Base-by-base conservation (phyloP, 352 stramenopile genomes). In the Aphanomyces stellatus region DNA sequence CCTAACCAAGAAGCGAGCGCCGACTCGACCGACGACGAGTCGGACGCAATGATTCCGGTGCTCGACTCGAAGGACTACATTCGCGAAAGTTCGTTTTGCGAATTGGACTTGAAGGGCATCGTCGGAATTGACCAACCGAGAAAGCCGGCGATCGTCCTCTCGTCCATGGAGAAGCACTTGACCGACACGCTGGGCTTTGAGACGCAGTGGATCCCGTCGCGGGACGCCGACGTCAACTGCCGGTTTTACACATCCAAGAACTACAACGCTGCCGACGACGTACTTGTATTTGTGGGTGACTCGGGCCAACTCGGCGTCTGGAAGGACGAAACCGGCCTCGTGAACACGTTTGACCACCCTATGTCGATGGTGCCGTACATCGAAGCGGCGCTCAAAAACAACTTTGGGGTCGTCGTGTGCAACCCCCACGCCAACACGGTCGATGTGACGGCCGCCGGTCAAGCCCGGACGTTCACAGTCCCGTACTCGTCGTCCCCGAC, bases 331-430 rank as follows among this genome's bases (percentile, higher is more conserved):
- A 22, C 28, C 10, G 17, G 43, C 22, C 13, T 30, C 10, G 30
- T 53, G 15, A n/a, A 63, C 33, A 34, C 42, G 33, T 28, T 22
- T 4, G 25, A 65, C 10, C 1, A 64, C n/a, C 63, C 63, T 11
- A 65, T 63, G 28, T 65, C 63, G n/a, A 70, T 70, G 60, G 17
- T 55, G n/a, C 34, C 63, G 3, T 65, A 65, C 31, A 51, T 70
- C 19, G 63, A 63, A 41, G 13, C 5, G 15, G 51, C 51, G 19
- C 51, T 65, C 22, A 56, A 70, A 8, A n/a, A 53, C 33, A 40
- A 55, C 35, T 70, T 56, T 53, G 63, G 51, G 2, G 63, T 70
- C 25, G n/a, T 70, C 19, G 17, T 70, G 31, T 70, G 51, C 42
- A 70, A 70, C 31, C 49, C 34, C 11, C 61, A 65, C n/a, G 10